Percentiles rank a stretch among this genome's conserved stretches.
phyloP scores from a whole-genome alignment of 2,329 filamentous ascomycete genomes.

The Cercospora sp. region DNA sequence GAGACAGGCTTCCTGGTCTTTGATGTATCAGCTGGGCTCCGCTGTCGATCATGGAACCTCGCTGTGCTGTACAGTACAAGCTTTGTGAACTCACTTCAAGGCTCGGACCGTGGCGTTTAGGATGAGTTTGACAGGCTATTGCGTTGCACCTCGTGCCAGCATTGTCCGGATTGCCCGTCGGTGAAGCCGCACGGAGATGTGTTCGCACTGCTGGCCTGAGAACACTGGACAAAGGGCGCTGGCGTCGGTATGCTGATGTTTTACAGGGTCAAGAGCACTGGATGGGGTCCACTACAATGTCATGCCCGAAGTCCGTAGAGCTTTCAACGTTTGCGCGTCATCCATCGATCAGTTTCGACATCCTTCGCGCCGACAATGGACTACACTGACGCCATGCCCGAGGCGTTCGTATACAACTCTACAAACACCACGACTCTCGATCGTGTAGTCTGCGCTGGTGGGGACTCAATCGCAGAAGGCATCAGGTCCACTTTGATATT shows the following conservation, averaged over 20 bases:
- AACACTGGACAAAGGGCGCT: background rate
- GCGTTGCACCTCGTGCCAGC: background rate
- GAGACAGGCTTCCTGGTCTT: background rate
- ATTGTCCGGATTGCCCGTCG: background rate
- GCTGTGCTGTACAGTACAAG: background rate
- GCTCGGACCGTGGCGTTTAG: background rate
- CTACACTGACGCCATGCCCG: background rate
- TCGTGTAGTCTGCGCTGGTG: background rate
- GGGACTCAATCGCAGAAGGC: background rate
- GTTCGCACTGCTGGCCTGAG: background rate
- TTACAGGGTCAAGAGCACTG: background rate
- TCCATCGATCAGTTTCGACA: background rate
- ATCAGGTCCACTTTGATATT: background rate
- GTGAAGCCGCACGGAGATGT: background rate
- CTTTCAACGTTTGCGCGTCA: background rate
- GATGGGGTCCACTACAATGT: background rate
- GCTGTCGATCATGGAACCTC: background rate
- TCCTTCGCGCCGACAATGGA: background rate
- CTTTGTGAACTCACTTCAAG: background rate
- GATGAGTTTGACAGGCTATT: background rate
- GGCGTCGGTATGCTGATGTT: background rate
- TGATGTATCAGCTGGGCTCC: background rate
- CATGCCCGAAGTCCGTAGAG: background rate
- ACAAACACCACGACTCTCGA: background rate
- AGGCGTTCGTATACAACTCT: background rate